These are phyloP conservation scores for Teunomyces panamensis DNA, from an alignment of 805 yeast genomes.

Conservation along the genomic window DNA sequence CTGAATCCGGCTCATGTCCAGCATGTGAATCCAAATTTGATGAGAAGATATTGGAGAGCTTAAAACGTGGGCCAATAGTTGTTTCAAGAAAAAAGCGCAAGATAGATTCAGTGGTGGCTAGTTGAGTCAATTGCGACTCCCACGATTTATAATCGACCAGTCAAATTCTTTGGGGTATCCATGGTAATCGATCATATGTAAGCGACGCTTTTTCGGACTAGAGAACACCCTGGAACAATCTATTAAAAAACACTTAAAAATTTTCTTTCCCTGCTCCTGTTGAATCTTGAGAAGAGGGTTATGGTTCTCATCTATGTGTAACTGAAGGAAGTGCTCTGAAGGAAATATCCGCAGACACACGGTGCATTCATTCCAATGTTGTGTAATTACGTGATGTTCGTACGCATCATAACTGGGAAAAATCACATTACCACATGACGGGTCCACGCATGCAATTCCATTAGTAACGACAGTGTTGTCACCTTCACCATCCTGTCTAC, in stretches of 20 bases:
- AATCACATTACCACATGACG: background rate
- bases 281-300: conserved; percentile 43
- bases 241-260: conserved; percentile 40
- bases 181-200: conserved; percentile 52
- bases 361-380: conserved; percentile 16
- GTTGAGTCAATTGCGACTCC: conserved; percentile 14
- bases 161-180: conserved; percentile 40
- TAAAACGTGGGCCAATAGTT: conserved; percentile 62
- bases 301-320: conserved; percentile 54
- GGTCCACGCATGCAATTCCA: background rate
- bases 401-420: conserved; percentile 5
- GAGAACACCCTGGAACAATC: conserved; percentile 42
- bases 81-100: conserved; percentile 36
- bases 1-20: conserved; percentile 70
- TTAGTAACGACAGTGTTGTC: background rate
- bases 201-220: conserved; percentile 37
- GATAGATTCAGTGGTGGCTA: background rate
- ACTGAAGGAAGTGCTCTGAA: conserved; percentile 34
- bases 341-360: conserved; percentile 44
- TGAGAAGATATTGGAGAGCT: conserved; percentile 51
- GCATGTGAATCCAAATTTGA: conserved; percentile 84
- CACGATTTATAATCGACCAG: conserved; percentile 28
- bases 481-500: background rate
- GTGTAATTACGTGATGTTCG: conserved; percentile 4
- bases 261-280: conserved; percentile 37